Base-by-base conservation (phyloP, 805 yeast species). In the Candida tammaniensis region DNA sequence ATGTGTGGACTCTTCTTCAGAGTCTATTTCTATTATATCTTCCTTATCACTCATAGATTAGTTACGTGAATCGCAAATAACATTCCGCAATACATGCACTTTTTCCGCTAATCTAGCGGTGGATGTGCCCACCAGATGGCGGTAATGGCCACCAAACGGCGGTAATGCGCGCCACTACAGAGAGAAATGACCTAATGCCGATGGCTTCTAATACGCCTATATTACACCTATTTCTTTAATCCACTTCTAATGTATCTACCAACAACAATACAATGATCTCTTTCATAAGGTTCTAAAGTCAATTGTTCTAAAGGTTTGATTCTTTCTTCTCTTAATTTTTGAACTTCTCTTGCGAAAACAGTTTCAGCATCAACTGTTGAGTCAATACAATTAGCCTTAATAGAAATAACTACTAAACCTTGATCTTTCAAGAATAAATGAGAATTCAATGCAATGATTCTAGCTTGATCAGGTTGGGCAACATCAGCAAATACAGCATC, bases 391-490 rank as follows among this genome's bases (percentile, higher is more conserved):
- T 93, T 93, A 56, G 98, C 98, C 80, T 93, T 93, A 72, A 93
- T 93, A 57, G 98, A 91, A 60, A 93, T 93, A 48, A 93, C 93
- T 50, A 93, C 98, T 63, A 96, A 95, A 71, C 98, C 98, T 70
- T 83, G 88, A 68, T 93, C 97, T 70, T 93, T 93, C 64, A 93
- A 78, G 84, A 93, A 93, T 78, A 91, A 76, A 70, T 93, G 98
- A 39, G 98, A 82, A 80, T 93, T 93, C 64, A 93, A 80, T 35
- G 98, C 98, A 65, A 93, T 91, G 63, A 93, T 93, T 84, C 98
- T 94, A 53, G 98, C 98, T 76, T 93, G 98, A 73, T 93, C 98
- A 27, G 98, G 98, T 76, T 93, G 98, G 49, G 98, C 98, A 64
- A 93, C 98, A 77, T 93, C 98, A 44, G 98, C 98, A 60, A 93